These are phyloP conservation scores for Chionographis japonica DNA, from an alignment of 106 monocot genomes.

Conservation along the genomic window DNA sequence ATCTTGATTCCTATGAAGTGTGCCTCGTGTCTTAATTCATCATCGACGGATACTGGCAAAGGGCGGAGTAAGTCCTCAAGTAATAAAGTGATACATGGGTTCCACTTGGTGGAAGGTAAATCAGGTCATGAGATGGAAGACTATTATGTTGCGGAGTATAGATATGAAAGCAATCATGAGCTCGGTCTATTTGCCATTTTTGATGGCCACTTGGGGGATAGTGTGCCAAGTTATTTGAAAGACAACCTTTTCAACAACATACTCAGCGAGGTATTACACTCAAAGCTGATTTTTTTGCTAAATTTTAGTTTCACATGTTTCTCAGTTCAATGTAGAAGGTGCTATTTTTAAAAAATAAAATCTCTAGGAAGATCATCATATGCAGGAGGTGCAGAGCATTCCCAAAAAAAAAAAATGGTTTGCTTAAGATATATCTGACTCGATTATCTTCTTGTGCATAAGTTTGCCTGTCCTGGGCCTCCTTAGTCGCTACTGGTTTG, in stretches of 20 bases:
- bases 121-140: constrained; percentile 58
- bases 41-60: constrained; percentile 37
- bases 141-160: constrained; percentile 49
- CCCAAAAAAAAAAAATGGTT: no score
- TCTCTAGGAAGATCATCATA: no score
- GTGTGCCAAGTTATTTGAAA: constrained; percentile 44
- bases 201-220: constrained; percentile 50
- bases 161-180: constrained; percentile 24
- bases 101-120: constrained; percentile 50
- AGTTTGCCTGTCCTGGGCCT: no score
- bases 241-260: constrained; percentile 48
- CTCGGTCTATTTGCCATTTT: constrained; percentile 54
- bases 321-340: neutral
- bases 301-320: neutral
- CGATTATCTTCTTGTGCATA: no score
- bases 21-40: constrained; percentile 30
- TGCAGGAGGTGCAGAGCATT: no score
- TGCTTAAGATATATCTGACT: no score
- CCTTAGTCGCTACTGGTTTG: neutral
- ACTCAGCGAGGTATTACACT: constrained; percentile 29
- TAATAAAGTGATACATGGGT: constrained; percentile 39
- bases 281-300: no score
- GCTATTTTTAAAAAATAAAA: neutral
- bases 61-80: constrained; percentile 44
- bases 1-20: constrained; percentile 2